phyloP scores from a whole-genome alignment of 192 early-diverging fungal species.

The Lunasporangiospora selenospora region DNA sequence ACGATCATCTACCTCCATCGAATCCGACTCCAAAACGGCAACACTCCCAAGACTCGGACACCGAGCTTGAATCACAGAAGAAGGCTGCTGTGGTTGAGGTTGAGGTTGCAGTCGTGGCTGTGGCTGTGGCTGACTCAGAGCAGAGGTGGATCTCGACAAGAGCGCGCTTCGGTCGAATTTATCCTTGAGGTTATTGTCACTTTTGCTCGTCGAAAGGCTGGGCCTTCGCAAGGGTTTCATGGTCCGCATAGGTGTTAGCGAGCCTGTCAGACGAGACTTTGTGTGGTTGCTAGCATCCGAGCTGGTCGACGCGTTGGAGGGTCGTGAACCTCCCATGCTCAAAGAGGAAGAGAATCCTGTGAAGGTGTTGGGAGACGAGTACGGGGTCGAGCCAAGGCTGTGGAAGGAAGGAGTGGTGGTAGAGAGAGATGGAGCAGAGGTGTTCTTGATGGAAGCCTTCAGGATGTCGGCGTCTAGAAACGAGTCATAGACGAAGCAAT shows the following conservation, averaged over 20 bases:
- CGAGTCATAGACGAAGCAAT: no score
- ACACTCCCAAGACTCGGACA: no score
- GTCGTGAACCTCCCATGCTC: neutral
- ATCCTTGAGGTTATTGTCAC: conserved; percentile 4
- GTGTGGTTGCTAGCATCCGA: neutral
- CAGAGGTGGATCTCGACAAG: no score
- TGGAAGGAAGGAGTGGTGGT: neutral
- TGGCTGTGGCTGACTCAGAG: no score
- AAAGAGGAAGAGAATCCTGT: neutral
- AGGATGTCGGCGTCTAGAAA: conserved; percentile 45
- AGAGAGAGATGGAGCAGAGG: conserved; percentile 13
- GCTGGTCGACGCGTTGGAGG: neutral
- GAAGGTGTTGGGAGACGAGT: no score
- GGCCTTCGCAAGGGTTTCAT: conserved; percentile 28
- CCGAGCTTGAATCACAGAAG: no score
- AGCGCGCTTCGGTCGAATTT: conserved; percentile 4
- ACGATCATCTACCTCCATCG: no score
- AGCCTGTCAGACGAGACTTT: neutral
- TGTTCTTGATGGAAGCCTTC: conserved; percentile 36
- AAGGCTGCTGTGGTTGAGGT: no score
- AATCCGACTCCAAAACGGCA: no score
- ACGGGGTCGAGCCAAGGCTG: no score
- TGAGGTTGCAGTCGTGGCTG: no score
- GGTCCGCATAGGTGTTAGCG: conserved; percentile 9
- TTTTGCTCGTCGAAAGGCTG: conserved; percentile 27